Percentiles rank a stretch among this genome's conserved stretches.
These are phyloP conservation scores for Lipomyces starkeyi DNA, from an alignment of 805 yeast genomes.

Conservation along the genomic window DNA sequence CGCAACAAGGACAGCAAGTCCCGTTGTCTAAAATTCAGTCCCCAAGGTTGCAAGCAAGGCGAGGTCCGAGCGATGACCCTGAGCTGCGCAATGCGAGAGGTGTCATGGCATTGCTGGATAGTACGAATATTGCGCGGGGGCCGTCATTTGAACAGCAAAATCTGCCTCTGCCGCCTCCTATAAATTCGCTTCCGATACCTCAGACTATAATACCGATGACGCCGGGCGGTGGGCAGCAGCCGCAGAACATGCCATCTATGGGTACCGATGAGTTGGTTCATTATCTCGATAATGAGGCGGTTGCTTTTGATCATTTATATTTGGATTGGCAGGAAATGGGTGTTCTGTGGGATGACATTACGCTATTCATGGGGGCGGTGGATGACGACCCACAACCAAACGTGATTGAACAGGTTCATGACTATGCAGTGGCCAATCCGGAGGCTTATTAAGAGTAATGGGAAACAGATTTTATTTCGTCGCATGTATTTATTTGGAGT, in stretches of 20 bases:
- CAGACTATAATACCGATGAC: not conserved
- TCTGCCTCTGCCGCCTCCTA: constrained; percentile 24
- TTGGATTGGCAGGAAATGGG: constrained; percentile 37
- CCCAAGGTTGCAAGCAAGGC: constrained; percentile 26
- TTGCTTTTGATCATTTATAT: constrained; percentile 37
- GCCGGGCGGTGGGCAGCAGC: constrained; percentile 8
- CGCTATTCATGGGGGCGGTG: constrained; percentile 16
- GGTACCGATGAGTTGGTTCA: constrained; percentile 37
- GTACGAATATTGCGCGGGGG: constrained; percentile 14
- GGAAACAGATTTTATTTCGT: not conserved
- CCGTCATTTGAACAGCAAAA: constrained; percentile 36
- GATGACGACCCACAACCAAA: constrained; percentile 7
- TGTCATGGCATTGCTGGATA: constrained; percentile 35
- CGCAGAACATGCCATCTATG: constrained; percentile 14
- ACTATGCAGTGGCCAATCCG: not conserved
- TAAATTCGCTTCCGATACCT: not conserved
- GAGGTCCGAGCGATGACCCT: constrained; percentile 20
- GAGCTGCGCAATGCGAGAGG: constrained; percentile 30
- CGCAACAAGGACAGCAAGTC: constrained; percentile 18
- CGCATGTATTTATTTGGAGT: not conserved
- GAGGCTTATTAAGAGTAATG: not conserved
- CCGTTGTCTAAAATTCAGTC: constrained; percentile 25
- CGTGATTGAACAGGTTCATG: not conserved
- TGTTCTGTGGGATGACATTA: constrained; percentile 35
- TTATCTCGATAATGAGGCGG: constrained; percentile 35